These are phyloP conservation scores for Chaetomium tenue DNA, from an alignment of 495 filamentous ascomycete species.

Conservation along the genomic window DNA sequence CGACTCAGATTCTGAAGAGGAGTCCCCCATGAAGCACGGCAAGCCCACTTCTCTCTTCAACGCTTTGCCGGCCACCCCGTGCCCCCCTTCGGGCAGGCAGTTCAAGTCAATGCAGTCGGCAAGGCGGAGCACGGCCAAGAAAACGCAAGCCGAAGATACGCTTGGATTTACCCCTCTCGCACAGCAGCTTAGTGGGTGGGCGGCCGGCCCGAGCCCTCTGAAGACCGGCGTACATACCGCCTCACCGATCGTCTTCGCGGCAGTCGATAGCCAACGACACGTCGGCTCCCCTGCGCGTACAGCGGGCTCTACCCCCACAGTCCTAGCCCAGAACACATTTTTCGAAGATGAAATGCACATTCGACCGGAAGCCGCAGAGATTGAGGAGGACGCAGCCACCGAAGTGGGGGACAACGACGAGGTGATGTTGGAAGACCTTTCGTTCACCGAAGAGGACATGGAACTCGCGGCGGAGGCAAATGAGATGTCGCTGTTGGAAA, in stretches of 20 bases:
- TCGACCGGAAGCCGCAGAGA: conserved; percentile 34
- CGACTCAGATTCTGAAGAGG: conserved; percentile 56
- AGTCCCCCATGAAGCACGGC: conserved; percentile 42
- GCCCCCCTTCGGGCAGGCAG: conserved; percentile 34
- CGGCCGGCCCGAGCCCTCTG: conserved; percentile 44
- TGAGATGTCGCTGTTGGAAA: conserved; percentile 52
- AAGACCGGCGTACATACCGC: conserved; percentile 38
- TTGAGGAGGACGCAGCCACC: conserved; percentile 37
- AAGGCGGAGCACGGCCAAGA: conserved; percentile 29
- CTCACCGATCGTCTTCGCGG: neutral
- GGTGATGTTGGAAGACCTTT: conserved; percentile 39
- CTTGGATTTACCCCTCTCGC: conserved; percentile 63
- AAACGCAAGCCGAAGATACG: conserved; percentile 21
- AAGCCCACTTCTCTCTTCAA: conserved; percentile 27
- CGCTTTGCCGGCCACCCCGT: conserved; percentile 37
- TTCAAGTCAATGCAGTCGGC: conserved; percentile 20
- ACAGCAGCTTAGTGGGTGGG: conserved; percentile 59
- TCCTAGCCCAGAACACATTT: conserved; percentile 44
- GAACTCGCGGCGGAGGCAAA: conserved; percentile 51
- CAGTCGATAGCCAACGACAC: neutral
- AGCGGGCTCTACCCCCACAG: conserved; percentile 23
- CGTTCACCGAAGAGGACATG: conserved; percentile 46
- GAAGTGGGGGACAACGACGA: conserved; percentile 22
- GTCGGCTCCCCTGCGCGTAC: neutral
- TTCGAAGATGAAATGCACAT: conserved; percentile 60